These are phyloP conservation scores for Cryphonectria carpinicola DNA, from an alignment of 2,329 filamentous ascomycete species.

Conservation along the genomic window DNA sequence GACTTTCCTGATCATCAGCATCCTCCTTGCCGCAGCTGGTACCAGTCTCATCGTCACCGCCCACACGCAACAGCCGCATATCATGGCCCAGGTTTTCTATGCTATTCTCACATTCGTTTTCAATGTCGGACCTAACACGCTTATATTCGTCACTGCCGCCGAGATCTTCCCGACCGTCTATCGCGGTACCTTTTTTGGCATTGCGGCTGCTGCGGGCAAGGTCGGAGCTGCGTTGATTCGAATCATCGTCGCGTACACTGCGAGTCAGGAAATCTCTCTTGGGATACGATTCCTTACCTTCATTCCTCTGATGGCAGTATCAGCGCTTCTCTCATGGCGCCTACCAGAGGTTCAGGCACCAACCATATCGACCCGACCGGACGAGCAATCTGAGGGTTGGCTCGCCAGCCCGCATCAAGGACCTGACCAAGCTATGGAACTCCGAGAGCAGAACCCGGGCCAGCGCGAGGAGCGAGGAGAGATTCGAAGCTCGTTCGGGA, in stretches of 20 bases:
- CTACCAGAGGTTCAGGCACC: slow-evolving; percentile 22
- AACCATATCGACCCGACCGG: not conserved
- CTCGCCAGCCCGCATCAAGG: no score
- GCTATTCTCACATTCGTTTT: slow-evolving; percentile 35
- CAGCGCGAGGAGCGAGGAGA: not conserved
- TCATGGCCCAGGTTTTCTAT: slow-evolving; percentile 30
- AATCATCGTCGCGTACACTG: slow-evolving; percentile 16
- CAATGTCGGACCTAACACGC: slow-evolving; percentile 38
- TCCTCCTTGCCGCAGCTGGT: slow-evolving; percentile 31
- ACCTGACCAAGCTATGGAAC: not conserved
- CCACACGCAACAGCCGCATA: slow-evolving; percentile 14
- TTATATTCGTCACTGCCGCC: slow-evolving; percentile 38
- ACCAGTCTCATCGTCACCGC: slow-evolving; percentile 29
- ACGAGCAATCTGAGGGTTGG: not conserved
- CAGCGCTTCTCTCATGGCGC: slow-evolving; percentile 6
- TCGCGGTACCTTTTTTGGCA: slow-evolving; percentile 38
- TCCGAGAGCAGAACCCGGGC: not conserved
- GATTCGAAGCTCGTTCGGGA: slow-evolving; percentile 6
- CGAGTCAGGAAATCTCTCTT: not conserved
- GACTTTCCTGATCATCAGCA: slow-evolving; percentile 21
- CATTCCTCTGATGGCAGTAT: slow-evolving; percentile 15
- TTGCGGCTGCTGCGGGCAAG: slow-evolving; percentile 38
- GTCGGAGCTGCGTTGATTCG: slow-evolving; percentile 36
- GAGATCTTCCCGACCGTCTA: slow-evolving; percentile 39
- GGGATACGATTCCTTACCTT: slow-evolving; percentile 6